Conservation (phyloP, 2,329 filamentous ascomycete genomes). For the Sarocladium kiliense region DNA sequence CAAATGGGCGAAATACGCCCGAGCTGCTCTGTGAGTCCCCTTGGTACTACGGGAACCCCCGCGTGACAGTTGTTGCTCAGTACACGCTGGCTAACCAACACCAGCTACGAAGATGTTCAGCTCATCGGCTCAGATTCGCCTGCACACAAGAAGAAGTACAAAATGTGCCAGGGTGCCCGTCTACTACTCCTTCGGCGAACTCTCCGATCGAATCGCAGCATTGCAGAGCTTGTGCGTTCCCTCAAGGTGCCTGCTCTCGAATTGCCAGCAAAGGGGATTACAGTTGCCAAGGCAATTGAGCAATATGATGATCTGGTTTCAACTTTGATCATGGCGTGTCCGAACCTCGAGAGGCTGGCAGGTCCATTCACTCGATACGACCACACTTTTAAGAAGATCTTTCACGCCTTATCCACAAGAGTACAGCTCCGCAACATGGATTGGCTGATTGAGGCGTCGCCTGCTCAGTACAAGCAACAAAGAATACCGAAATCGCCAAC, state of each 20-base stretch:
- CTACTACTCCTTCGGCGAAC: constrained; percentile 54
- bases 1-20: constrained; percentile 48
- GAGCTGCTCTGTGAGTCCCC: constrained; percentile 41
- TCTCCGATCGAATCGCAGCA: constrained; percentile 44
- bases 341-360: constrained; percentile 55
- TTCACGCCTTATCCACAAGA: constrained; percentile 56
- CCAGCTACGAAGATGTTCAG: constrained; percentile 53
- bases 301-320: constrained; percentile 55
- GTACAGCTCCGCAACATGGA: constrained; percentile 50
- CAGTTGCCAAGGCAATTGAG: constrained; percentile 25
- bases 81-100: neutral
- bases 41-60: neutral
- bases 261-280: constrained; percentile 25
- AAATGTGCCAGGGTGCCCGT: constrained; percentile 45
- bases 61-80: no score
- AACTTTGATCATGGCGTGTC: constrained; percentile 59
- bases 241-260: constrained; percentile 49
- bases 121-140: constrained; percentile 52
- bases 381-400: constrained; percentile 50
- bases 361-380: constrained; percentile 51
- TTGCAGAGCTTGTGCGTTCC: constrained; percentile 50
- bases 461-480: constrained; percentile 11
- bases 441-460: constrained; percentile 47
- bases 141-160: constrained; percentile 52
- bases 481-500: constrained; percentile 5